A percentile compares a stretch with the other conserved stretches of the same genome.
Conservation (phyloP, 345 rosid genomes). For the Corymbia maculata region DNA sequence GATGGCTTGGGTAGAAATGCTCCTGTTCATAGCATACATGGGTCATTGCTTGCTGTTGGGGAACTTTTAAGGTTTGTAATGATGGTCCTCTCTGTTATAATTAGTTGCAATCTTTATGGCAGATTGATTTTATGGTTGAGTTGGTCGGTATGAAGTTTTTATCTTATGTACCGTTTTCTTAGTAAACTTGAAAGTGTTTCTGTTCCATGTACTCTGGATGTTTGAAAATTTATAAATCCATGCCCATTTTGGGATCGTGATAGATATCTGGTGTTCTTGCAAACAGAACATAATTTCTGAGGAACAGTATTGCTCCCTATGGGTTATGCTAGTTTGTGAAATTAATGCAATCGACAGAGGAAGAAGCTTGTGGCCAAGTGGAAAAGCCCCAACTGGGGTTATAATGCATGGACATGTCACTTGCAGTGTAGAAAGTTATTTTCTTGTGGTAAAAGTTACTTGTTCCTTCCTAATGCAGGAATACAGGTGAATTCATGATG, state of each 20-base stretch:
- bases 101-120: not conserved
- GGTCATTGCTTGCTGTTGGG: conserved; percentile 98
- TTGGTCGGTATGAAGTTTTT: not conserved
- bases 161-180: not conserved
- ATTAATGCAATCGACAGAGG: not conserved
- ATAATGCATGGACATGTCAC: not conserved
- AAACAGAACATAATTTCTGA: not conserved
- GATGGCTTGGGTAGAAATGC: conserved; percentile 95
- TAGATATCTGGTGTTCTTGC: not conserved
- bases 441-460: not conserved
- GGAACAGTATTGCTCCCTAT: not conserved
- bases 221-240: not conserved
- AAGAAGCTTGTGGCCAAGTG: not conserved
- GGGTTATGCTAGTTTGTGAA: not conserved
- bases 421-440: not conserved
- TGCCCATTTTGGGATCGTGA: not conserved
- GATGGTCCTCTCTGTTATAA: not conserved
- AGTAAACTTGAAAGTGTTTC: not conserved
- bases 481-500: conserved; percentile 99
- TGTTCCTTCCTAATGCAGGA: conserved; percentile 32
- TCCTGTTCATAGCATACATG: conserved; percentile 96
- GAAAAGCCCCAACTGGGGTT: not conserved
- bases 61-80: conserved; percentile 74
- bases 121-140: not conserved
- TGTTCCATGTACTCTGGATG: not conserved